Conservation (phyloP, 345 rosid genomes). For the Gynandropsis gynandra region DNA sequence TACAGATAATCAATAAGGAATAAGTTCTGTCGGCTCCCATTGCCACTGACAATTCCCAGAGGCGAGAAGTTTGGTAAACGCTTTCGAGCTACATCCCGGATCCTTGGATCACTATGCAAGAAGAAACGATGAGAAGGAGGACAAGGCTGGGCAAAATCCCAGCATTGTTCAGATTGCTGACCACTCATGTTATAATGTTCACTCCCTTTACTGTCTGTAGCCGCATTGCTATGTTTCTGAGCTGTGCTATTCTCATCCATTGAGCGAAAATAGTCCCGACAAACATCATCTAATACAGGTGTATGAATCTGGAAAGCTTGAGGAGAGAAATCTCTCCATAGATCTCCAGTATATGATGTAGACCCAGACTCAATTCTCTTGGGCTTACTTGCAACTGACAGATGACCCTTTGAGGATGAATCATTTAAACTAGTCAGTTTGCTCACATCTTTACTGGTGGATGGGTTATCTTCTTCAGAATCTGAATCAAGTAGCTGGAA, state of each 20-base stretch:
- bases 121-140: slow-evolving; percentile 76
- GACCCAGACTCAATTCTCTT: slow-evolving; percentile 27
- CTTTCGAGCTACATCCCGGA: slow-evolving; percentile 41
- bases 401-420: slow-evolving; percentile 23
- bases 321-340: slow-evolving; percentile 64
- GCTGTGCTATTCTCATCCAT: slow-evolving; percentile 29
- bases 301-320: slow-evolving; percentile 44
- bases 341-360: slow-evolving; percentile 32
- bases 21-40: slow-evolving; percentile 33
- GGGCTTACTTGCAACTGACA: slow-evolving; percentile 24
- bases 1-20: slow-evolving; percentile 63
- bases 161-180: slow-evolving; percentile 27
- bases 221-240: slow-evolving; percentile 24
- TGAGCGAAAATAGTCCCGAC: slow-evolving; percentile 67
- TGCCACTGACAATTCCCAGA: slow-evolving; percentile 30
- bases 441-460: slow-evolving; percentile 21
- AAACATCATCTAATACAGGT: slow-evolving; percentile 76
- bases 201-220: slow-evolving; percentile 17
- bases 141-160: slow-evolving; percentile 33
- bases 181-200: slow-evolving; percentile 12
- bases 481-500: slow-evolving; percentile 81
- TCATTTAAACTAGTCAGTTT: slow-evolving; percentile 26
- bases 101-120: slow-evolving; percentile 67
- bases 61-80: slow-evolving; percentile 75
- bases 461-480: slow-evolving; percentile 49